A percentile compares a stretch with the other conserved stretches of the same genome.
These are phyloP conservation scores for Xylaria curta DNA, from an alignment of 495 filamentous ascomycete species.

Conservation along the genomic window DNA sequence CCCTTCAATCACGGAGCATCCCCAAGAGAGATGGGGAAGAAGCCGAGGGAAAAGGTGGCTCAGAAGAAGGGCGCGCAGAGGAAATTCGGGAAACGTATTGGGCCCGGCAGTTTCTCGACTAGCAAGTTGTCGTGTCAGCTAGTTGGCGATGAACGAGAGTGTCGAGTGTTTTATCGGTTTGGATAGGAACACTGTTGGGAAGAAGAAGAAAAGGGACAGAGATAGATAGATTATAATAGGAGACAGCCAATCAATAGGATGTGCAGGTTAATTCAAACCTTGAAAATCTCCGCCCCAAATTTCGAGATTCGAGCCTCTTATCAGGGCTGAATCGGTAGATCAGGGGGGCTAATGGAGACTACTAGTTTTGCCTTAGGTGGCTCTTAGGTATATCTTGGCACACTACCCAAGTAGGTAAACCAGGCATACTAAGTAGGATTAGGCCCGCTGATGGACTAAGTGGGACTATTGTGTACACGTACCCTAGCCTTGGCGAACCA, in stretches of 20 bases:
- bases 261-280: conserved; percentile 23
- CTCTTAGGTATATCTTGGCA: background rate
- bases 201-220: background rate
- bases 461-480: background rate
- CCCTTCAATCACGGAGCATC: conserved; percentile 38
- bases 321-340: conserved; percentile 17
- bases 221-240: background rate
- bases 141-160: conserved; percentile 22
- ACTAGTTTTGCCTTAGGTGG: background rate
- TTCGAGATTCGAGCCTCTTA: conserved; percentile 20
- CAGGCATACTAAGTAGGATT: background rate
- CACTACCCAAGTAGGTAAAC: no score
- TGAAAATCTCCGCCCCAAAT: conserved; percentile 18
- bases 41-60: conserved; percentile 16
- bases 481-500: background rate
- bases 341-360: conserved; percentile 13
- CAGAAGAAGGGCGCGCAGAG: conserved; percentile 15
- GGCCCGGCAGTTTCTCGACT: conserved; percentile 14
- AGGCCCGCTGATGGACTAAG: background rate
- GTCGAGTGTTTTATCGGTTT: conserved; percentile 11
- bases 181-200: conserved; percentile 1
- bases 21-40: conserved; percentile 33
- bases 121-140: background rate
- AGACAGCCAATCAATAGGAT: conserved; percentile 20
- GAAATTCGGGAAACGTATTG: conserved; percentile 6